A percentile compares a stretch with the other conserved stretches of the same genome.
Evolutionary conservation across 805 yeast species (phyloP).

Genomic region (Blastobotrys mokoenaii): DNA sequence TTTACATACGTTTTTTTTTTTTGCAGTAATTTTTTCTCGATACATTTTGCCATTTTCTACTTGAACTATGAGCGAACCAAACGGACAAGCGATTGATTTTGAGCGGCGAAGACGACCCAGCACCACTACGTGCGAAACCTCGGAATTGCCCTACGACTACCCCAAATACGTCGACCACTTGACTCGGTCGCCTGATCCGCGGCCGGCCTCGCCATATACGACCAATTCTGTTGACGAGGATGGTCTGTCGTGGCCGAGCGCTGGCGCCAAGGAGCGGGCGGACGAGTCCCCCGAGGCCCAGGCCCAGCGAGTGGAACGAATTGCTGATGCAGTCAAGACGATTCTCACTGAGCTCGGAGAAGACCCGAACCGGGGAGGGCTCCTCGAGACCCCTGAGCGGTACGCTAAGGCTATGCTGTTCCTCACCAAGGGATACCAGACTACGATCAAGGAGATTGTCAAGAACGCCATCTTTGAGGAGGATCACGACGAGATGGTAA

Average conservation of each 20-base stretch:
- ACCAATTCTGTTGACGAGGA: slow-evolving; percentile 83
- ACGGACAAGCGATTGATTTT: too few species aligned
- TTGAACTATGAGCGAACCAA: too few species aligned
- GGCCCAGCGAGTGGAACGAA: slow-evolving; percentile 57
- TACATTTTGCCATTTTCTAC: too few species aligned
- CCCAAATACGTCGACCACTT: slow-evolving; percentile 18
- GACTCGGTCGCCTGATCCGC: slow-evolving; percentile 15
- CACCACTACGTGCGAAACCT: too few species aligned
- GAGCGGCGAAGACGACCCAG: too few species aligned
- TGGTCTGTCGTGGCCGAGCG: slow-evolving; percentile 90
- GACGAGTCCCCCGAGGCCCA: slow-evolving; percentile 63
- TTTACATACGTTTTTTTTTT: too few species aligned
- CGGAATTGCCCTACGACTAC: slow-evolving; percentile 13
- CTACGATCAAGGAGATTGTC: slow-evolving; percentile 83
- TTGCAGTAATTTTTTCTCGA: too few species aligned
- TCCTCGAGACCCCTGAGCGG: slow-evolving; percentile 88
- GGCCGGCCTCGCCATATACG: slow-evolving; percentile 70
- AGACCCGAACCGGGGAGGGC: slow-evolving; percentile 80
- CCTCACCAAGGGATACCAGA: slow-evolving; percentile 95
- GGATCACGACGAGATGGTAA: slow-evolving; percentile 98
- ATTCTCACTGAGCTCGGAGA: slow-evolving; percentile 82
- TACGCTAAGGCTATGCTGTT: slow-evolving; percentile 94
- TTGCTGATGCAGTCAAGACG: slow-evolving; percentile 72
- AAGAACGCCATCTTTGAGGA: slow-evolving; percentile 95
- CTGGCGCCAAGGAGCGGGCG: slow-evolving; percentile 72